Base-by-base conservation (phyloP, 805 yeast species). In the Hanseniaspora taiwanica region DNA sequence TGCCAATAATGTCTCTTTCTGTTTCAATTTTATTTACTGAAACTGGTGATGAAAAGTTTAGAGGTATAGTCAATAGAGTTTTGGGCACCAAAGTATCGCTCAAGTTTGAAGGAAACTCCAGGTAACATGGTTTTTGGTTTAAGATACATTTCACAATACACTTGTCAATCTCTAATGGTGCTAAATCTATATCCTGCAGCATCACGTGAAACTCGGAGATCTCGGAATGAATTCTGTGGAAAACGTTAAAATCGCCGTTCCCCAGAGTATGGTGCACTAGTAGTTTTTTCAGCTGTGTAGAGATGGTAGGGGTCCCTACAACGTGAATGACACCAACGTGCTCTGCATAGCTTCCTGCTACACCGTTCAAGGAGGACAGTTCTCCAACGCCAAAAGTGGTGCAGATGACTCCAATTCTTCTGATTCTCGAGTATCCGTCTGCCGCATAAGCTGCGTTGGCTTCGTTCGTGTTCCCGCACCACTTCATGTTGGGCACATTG, bases 381-480 rank as follows among this genome's bases (percentile, higher is more conserved):
- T 85, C 95, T 35, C 96, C 96, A 16, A 87, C 96, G 27, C 95
- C 96, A 58, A 69, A 82, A 4, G 96, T 86, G 0, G 68, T 63
- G 24, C 63, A 48, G 7, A 63, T 42, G 20, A 60, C 63, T 16
- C 64, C 65, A 8, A 64, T 44, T 0, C 48, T 47, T 42, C 62
- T 63, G 37, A 64, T 42, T 46, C 86, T 68, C 16, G 91, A 74
- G 52, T 84, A 87, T 6, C 95, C 96, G 56, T 86, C 95, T 8
- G 87, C 86, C 9, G 94, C 81, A 59, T 86, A 86, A 3, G 93
- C 87, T 2, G 93, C 82, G 51, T 86, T 87, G 49, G 87, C 69
- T 62, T 86, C 96, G 54, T 87, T 87, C 57, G 94, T 81, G 48
- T 76, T 73, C 21, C 94, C 94, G 34, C 82, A 71, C 83, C 93